A percentile compares a stretch with the other conserved stretches of the same genome.
Conservation (phyloP, 768 basidiomycete genomes). For the Ramaria sp. region DNA sequence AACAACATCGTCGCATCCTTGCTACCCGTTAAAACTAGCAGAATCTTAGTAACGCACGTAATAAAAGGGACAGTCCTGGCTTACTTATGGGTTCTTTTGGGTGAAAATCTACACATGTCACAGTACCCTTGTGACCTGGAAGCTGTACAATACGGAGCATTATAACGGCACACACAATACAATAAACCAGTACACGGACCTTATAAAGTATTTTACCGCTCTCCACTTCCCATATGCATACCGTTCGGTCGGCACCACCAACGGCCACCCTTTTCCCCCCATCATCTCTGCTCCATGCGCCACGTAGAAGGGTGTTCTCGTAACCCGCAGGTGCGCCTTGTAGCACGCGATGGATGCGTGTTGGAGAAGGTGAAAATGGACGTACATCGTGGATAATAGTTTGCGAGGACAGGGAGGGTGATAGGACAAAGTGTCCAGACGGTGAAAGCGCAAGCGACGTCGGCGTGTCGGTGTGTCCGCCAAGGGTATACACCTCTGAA, state of each 20-base stretch:
- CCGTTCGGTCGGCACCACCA: constrained; percentile 82
- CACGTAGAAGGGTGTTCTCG: constrained; percentile 75
- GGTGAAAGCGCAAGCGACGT: constrained; percentile 91
- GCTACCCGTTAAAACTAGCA: constrained; percentile 76
- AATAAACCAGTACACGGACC: constrained; percentile 29
- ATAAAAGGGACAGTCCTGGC: constrained; percentile 20
- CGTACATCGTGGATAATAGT: constrained; percentile 86
- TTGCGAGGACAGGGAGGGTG: constrained; percentile 84
- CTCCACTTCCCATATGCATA: constrained; percentile 81
- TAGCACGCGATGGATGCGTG: constrained; percentile 66
- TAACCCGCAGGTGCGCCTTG: constrained; percentile 90
- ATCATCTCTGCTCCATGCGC: constrained; percentile 82
- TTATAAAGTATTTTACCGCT: constrained; percentile 69
- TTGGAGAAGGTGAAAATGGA: constrained; percentile 82
- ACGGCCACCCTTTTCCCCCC: constrained; percentile 75
- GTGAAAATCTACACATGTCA: constrained; percentile 92
- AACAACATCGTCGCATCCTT: constrained; percentile 89
- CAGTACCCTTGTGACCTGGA: constrained; percentile 94
- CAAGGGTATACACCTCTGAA: constrained; percentile 66
- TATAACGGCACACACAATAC: not conserved
- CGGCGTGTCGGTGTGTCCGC: constrained; percentile 87
- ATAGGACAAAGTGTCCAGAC: constrained; percentile 75
- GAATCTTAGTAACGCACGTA: constrained; percentile 1
- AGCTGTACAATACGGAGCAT: constrained; percentile 33
- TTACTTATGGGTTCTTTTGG: constrained; percentile 90